These are phyloP conservation scores for Lasiodiplodia sp. DNA, from an alignment of 2,329 filamentous ascomycete species.

Conservation along the genomic window DNA sequence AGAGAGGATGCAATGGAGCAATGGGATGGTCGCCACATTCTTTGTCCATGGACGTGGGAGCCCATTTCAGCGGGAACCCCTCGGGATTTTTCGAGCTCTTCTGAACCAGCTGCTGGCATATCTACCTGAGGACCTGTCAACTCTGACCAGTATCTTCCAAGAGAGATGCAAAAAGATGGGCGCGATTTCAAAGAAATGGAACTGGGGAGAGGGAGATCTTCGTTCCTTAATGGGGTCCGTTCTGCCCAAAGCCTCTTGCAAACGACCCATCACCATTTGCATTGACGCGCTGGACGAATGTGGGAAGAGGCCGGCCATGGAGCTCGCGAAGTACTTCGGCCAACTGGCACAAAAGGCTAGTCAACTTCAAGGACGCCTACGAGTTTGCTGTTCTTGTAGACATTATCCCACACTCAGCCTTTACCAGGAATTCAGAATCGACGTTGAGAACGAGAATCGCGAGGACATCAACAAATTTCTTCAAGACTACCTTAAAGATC, in stretches of 20 bases:
- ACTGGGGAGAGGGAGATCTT: background rate
- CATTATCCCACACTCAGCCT: background rate
- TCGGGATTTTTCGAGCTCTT: background rate
- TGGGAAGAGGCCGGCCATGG: background rate
- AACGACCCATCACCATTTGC: background rate
- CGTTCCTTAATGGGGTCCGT: background rate
- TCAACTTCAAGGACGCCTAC: background rate
- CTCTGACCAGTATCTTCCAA: background rate
- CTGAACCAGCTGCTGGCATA: background rate
- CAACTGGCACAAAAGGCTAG: background rate
- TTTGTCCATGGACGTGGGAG: background rate
- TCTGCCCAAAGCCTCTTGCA: background rate
- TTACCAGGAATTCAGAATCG: background rate
- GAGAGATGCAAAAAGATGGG: background rate
- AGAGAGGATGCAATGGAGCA: background rate
- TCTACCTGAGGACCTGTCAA: background rate
- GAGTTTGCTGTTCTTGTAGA: background rate
- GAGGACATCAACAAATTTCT: background rate
- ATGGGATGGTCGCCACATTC: background rate
- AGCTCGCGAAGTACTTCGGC: background rate
- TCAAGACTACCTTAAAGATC: background rate
- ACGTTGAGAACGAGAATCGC: background rate
- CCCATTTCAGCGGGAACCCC: background rate
- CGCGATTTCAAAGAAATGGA: background rate
- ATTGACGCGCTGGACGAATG: background rate